Conservation (phyloP, 1,139 yeast species). For the Diutina siamensis region DNA sequence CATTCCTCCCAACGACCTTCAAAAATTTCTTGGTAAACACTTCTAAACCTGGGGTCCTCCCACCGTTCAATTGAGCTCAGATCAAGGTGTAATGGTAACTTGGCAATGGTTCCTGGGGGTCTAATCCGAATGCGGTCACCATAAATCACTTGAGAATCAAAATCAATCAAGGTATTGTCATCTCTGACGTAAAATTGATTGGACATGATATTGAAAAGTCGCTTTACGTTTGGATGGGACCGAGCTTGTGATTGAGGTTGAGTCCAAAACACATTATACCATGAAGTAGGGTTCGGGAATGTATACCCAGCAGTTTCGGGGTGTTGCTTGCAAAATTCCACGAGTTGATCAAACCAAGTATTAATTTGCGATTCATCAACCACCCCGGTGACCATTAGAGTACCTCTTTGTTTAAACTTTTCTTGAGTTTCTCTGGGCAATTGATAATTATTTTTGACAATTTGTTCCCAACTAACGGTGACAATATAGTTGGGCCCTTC, state of each 20-base stretch:
- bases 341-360: slow-evolving; percentile 14
- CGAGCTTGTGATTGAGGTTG: slow-evolving; percentile 31
- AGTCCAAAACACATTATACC: slow-evolving; percentile 25
- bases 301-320: slow-evolving; percentile 21
- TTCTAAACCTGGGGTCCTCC: slow-evolving; percentile 29
- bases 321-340: slow-evolving; percentile 15
- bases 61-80: slow-evolving; percentile 37
- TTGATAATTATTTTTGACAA: slow-evolving; percentile 10
- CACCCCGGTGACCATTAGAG: slow-evolving; percentile 15
- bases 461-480: slow-evolving; percentile 11
- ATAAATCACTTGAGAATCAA: slow-evolving; percentile 22
- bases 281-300: slow-evolving; percentile 18
- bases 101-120: slow-evolving; percentile 23
- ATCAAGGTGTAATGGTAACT: slow-evolving; percentile 29
- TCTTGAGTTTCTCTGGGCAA: slow-evolving; percentile 11
- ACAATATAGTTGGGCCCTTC: slow-evolving; percentile 13
- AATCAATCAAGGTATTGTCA: slow-evolving; percentile 10
- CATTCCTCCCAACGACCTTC: slow-evolving; percentile 37
- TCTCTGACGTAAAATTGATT: slow-evolving; percentile 21
- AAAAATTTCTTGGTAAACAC: slow-evolving; percentile 26
- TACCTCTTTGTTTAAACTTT: slow-evolving; percentile 12
- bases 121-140: slow-evolving; percentile 32
- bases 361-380: slow-evolving; percentile 12
- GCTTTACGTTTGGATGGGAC: slow-evolving; percentile 25
- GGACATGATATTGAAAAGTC: slow-evolving; percentile 19